phyloP scores from a whole-genome alignment of 192 early-diverging fungal species.

The Entrophospora sp. region DNA sequence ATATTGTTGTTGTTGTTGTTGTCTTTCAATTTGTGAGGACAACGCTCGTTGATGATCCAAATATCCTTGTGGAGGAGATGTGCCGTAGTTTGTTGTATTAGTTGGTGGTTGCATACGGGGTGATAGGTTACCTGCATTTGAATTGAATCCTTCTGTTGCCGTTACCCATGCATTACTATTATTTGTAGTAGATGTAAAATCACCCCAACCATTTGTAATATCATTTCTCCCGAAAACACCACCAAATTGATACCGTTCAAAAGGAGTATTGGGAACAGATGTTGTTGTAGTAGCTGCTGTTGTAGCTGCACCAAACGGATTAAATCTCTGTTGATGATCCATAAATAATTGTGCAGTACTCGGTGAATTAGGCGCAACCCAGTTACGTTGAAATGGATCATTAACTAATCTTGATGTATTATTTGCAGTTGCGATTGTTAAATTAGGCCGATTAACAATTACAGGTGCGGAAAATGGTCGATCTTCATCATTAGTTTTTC shows the following conservation, averaged over 20 bases:
- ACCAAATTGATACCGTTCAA: slow-evolving; percentile 21
- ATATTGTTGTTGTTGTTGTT: slow-evolving; percentile 26
- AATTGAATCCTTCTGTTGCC: not conserved
- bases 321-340: slow-evolving; percentile 21
- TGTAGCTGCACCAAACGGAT: slow-evolving; percentile 19
- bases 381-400: slow-evolving; percentile 11
- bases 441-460: slow-evolving; percentile 1
- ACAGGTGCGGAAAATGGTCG: slow-evolving; percentile 58
- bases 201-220: slow-evolving; percentile 8
- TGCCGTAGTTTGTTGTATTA: not conserved
- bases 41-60: slow-evolving; percentile 23
- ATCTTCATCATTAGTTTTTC: slow-evolving; percentile 55
- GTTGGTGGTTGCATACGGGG: slow-evolving; percentile 10
- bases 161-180: slow-evolving; percentile 8
- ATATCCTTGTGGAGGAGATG: slow-evolving; percentile 3
- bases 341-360: slow-evolving; percentile 19
- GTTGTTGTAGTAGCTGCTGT: slow-evolving; percentile 16
- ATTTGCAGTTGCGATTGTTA: slow-evolving; percentile 18
- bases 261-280: slow-evolving; percentile 20
- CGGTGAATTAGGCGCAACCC: slow-evolving; percentile 16
- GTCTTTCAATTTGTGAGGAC: slow-evolving; percentile 33
- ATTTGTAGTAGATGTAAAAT: not conserved
- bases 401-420: slow-evolving; percentile 2
- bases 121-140: slow-evolving; percentile 6
- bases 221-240: slow-evolving; percentile 18